Percentiles rank a stretch among this genome's conserved stretches.
Evolutionary conservation across 2,329 filamentous ascomycete species (phyloP).

Genomic region (Curvularia sp.): DNA sequence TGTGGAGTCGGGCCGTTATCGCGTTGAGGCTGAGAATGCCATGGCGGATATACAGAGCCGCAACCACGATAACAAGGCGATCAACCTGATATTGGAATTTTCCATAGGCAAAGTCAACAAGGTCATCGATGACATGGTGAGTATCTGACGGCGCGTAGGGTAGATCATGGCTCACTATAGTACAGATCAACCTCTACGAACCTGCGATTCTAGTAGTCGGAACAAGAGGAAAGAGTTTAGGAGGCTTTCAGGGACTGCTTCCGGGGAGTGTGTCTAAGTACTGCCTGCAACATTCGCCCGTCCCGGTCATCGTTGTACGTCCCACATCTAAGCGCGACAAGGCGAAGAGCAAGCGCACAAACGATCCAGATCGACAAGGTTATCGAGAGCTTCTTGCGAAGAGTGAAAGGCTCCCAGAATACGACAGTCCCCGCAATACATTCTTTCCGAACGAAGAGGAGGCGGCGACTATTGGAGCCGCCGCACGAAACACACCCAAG

Average conservation of each 20-base stretch:
- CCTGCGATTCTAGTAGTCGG: constrained; percentile 91
- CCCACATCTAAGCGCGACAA: constrained; percentile 87
- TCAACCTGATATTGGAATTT: constrained; percentile 85
- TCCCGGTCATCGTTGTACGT: constrained; percentile 90
- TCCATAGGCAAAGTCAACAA: constrained; percentile 88
- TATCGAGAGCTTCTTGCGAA: constrained; percentile 80
- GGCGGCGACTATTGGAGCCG: constrained; percentile 60
- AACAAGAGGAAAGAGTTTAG: constrained; percentile 82
- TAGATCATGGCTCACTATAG: constrained; percentile 9
- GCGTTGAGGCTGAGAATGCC: constrained; percentile 74
- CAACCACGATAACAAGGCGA: constrained; percentile 81
- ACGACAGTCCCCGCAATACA: constrained; percentile 55
- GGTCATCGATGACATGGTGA: constrained; percentile 87
- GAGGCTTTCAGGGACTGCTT: constrained; percentile 83
- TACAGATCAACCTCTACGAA: constrained; percentile 86
- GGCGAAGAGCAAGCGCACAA: constrained; percentile 84
- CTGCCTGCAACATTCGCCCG: constrained; percentile 89
- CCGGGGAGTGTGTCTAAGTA: constrained; percentile 94
- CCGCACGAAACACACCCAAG: constrained; percentile 55
- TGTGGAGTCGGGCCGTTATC: constrained; percentile 73
- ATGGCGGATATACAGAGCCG: constrained; percentile 79
- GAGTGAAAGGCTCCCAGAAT: constrained; percentile 63
- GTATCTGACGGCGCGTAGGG: constrained; percentile 33
- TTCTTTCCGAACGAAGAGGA: constrained; percentile 50
- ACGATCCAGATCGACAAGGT: constrained; percentile 75